Evolutionary conservation across 2,329 filamentous ascomycete species (phyloP).

Genomic region (Huntiella savannae): DNA sequence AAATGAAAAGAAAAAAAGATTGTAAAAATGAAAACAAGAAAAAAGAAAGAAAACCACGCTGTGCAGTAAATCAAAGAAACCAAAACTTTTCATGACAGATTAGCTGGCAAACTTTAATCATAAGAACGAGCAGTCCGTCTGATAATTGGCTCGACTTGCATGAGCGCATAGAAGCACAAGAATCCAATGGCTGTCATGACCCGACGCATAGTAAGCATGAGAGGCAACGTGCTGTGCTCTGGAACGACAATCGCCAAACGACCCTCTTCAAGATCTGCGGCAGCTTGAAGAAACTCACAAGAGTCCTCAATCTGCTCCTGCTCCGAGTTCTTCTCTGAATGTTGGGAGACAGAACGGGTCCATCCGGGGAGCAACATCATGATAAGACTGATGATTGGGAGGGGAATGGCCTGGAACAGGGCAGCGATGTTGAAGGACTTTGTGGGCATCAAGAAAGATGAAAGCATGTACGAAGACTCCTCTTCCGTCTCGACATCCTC

Average conservation of each 20-base stretch:
- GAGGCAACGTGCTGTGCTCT: neutral
- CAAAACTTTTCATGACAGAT: neutral
- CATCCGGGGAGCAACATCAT: conserved; percentile 3
- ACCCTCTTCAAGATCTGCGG: conserved; percentile 10
- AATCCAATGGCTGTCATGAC: conserved; percentile 9
- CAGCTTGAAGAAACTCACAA: conserved; percentile 7
- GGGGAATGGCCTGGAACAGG: conserved; percentile 1
- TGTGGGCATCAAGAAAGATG: conserved; percentile 1
- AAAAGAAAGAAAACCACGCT: neutral
- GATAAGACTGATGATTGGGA: conserved; percentile 7
- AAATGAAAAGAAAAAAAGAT: neutral
- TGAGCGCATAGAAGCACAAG: conserved; percentile 11
- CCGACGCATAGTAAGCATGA: conserved; percentile 10
- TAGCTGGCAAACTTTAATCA: conserved; percentile 4
- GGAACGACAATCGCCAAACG: neutral
- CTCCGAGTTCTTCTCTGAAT: neutral
- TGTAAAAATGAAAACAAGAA: neutral
- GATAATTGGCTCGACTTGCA: conserved; percentile 11
- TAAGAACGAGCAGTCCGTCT: conserved; percentile 10
- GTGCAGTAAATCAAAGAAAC: neutral
- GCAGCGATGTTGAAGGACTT: conserved; percentile 6
- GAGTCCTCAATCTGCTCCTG: conserved; percentile 3
- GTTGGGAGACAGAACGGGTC: neutral
- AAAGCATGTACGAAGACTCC: neutral
- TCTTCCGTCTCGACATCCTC: neutral